A percentile compares a stretch with the other conserved stretches of the same genome.
These are phyloP conservation scores for Borealophlyctis nickersoniae DNA, from an alignment of 192 early-diverging fungal species.

Conservation along the genomic window DNA sequence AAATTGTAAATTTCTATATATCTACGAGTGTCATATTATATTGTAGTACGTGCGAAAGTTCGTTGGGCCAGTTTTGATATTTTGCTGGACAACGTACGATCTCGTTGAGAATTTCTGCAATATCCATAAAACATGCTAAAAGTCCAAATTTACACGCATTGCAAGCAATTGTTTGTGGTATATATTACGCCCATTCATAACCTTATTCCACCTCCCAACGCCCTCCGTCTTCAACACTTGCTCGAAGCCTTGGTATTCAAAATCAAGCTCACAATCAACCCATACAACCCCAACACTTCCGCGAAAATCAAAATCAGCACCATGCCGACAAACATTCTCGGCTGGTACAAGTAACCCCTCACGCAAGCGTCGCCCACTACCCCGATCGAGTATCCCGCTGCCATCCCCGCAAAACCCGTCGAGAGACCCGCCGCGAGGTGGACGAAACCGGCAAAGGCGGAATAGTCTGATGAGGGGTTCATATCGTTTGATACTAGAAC, in stretches of 20 bases:
- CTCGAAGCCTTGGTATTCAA: conserved; percentile 89
- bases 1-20: too few species aligned
- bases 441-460: conserved; percentile 74
- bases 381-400: conserved; percentile 96
- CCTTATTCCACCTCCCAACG: not conserved
- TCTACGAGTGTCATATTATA: too few species aligned
- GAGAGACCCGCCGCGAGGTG: conserved; percentile 93
- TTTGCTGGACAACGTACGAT: too few species aligned
- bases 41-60: too few species aligned
- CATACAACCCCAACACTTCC: conserved; percentile 86
- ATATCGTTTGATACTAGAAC: conserved; percentile 68
- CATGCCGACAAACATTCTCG: conserved; percentile 48
- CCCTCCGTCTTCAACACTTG: conserved; percentile 6
- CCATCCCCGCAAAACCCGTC: conserved; percentile 88
- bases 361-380: conserved; percentile 96
- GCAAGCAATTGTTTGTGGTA: too few species aligned
- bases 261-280: conserved; percentile 87
- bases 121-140: too few species aligned
- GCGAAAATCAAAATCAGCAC: conserved; percentile 98
- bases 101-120: too few species aligned
- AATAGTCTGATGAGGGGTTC: conserved; percentile 37
- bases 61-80: too few species aligned
- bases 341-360: conserved; percentile 56
- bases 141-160: too few species aligned
- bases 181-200: too few species aligned